Percentiles rank a stretch among this genome's conserved stretches.
These are phyloP conservation scores for Venturia effusa DNA, from an alignment of 2,329 filamentous ascomycete genomes.

Conservation along the genomic window DNA sequence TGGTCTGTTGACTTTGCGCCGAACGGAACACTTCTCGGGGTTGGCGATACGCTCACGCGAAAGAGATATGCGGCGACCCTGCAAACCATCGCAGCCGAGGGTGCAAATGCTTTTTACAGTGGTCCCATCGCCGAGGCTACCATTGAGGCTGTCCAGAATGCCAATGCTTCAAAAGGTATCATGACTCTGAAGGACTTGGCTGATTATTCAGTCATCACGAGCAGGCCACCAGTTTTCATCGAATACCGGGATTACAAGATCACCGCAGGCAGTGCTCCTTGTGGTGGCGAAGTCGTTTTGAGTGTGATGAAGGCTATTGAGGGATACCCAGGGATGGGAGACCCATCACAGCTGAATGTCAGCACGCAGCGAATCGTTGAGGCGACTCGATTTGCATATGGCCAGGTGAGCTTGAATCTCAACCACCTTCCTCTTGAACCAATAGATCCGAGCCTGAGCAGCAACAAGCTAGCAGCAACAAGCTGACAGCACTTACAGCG, in stretches of 20 bases:
- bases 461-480: background rate
- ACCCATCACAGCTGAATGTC: constrained; percentile 47
- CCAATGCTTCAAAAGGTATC: constrained; percentile 52
- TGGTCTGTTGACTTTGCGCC: constrained; percentile 89
- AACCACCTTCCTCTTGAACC: background rate
- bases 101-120: constrained; percentile 62
- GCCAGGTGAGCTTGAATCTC: constrained; percentile 23
- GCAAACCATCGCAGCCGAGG: constrained; percentile 62
- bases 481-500: constrained; percentile 31
- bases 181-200: constrained; percentile 73
- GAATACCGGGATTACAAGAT: constrained; percentile 56
- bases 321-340: constrained; percentile 56
- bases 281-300: constrained; percentile 68
- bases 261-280: constrained; percentile 59
- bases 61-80: constrained; percentile 73
- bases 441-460: background rate
- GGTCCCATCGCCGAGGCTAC: constrained; percentile 65
- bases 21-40: constrained; percentile 57
- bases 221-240: constrained; percentile 48
- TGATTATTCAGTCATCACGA: constrained; percentile 58
- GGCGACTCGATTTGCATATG: constrained; percentile 83
- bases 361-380: constrained; percentile 78
- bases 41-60: constrained; percentile 73
- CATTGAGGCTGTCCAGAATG: constrained; percentile 54
- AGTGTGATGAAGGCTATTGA: constrained; percentile 74